Evolutionary conservation across 257 asterid genomes (phyloP), one percentile per base, ranked within the genome.

Genomic region (Plantago elongata): DNA sequence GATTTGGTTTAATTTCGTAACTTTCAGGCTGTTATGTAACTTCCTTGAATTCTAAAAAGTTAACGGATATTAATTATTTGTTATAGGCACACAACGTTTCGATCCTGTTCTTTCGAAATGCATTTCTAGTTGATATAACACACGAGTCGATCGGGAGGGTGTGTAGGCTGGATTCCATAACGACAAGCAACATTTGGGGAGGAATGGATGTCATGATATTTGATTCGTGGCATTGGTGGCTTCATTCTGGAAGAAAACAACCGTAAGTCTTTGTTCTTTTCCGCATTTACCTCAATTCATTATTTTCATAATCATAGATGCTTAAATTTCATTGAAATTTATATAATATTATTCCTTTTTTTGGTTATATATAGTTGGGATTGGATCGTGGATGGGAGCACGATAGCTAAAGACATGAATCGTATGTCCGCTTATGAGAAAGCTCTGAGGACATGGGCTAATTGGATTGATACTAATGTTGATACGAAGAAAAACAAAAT

Each of bases 191-290:
- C 9, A 38, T 74, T 4, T 79, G 85, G 82, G 70, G 69, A 15
- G 61, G 54, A 18, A 59, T 61, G 70, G 80, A 79, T 3, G 50
- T 70, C 56, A 13, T 76, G 61, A 68, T 79, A 15, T 79, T 76
- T 45, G 74, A 79, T 65, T 61, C 85, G 13, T 79, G 85, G 85
- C 85, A 76, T 57, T 79, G 85, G 94, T 85, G 94, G 94, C 78
- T 75, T 66, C 84, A 80, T 54, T 29, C 54, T 0, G 87, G 85
- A 34, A 72, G 74, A 13, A 85, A 85, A 71, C 94, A 85, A 67
- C 85, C 85, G 90, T 84, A 62, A 37, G 74, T 16, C 7, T 3
- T n/a, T 11, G 13, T 7, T 7, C 5, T 5, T 22, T 22, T 22
- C 2, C 27, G 27, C 27, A 22, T 22, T 22, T 22, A 22, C 11